Base-by-base conservation (phyloP, 176 grass and related monocot species). In the Avena sativa region DNA sequence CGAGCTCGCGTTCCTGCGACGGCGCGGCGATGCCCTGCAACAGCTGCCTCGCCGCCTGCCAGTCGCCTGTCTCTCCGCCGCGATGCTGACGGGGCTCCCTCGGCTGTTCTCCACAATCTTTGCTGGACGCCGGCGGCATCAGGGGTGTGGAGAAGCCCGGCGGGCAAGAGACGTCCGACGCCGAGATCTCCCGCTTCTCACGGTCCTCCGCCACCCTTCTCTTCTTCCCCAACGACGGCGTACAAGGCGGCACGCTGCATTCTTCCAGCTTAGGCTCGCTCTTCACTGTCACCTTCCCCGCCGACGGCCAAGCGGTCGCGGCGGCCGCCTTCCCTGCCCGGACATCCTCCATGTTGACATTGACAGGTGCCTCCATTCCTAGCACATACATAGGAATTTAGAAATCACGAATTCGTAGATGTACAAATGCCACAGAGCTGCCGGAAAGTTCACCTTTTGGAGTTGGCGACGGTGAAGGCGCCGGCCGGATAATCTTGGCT, bases 1-100 rank as follows among this genome's bases (percentile, higher is more conserved):
- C 12, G 34, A 86, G 67, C 50, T 1, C 5, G 34, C 60, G 67
- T 38, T 76, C 69, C 69, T 20, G 49, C 38, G 60, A 26, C 71
- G 70, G 78, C 88, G 83, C 49, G 25, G 68, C 70, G 59, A 68
- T 69, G 78, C 78, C 51, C 78, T 78, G 61, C 71, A 90, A 71
- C 79, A 71, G 63, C 71, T 3, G 52, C 43, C 61, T 44, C 6
- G 71, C 23, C 8, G 3, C 28, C 79, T 51, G 11, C 88, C 50
- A 81, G 23, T 19, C 53, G 14, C 11, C 1, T 4, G 62, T 30
- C 12, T 30, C 44, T 8, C 44, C 21, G 1, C 13, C 71, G 6
- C 20, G 38, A 1, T n/a, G 40, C 43, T 71, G 15, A 17, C 36
- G 34, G 63, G 16, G 12, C 63, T 12, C 63, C 12, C 28, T 8